Conservation (phyloP, 2,329 filamentous ascomycete species). For the Neofusicoccum sp. region DNA sequence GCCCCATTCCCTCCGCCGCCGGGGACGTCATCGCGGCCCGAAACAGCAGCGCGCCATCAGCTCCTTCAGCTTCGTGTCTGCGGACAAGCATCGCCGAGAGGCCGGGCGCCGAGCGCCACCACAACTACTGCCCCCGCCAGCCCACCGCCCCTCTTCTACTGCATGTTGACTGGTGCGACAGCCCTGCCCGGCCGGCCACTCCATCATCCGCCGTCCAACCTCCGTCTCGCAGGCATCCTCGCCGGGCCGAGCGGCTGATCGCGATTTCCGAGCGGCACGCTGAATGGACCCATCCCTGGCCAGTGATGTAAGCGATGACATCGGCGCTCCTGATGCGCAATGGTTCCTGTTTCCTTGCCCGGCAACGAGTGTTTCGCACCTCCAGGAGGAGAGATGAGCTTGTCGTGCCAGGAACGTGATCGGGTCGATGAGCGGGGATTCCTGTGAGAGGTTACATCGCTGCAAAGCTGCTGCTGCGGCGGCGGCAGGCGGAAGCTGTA, state of each 20-base stretch:
- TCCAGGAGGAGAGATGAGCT: background rate
- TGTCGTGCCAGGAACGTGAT: background rate
- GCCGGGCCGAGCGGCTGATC: constrained; percentile 3
- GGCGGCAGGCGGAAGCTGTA: too few relatives aligned
- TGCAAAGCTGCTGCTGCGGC: too few relatives aligned
- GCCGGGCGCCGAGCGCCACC: too few relatives aligned
- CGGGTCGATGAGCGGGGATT: too few relatives aligned
- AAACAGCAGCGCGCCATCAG: background rate
- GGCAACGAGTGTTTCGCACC: background rate
- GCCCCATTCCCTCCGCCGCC: background rate
- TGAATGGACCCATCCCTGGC: background rate
- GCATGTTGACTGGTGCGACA: too few relatives aligned
- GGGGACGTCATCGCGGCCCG: background rate
- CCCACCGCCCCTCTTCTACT: too few relatives aligned
- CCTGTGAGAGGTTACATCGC: too few relatives aligned
- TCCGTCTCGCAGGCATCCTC: too few relatives aligned
- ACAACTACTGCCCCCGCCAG: too few relatives aligned
- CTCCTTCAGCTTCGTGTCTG: too few relatives aligned
- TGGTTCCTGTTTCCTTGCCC: background rate
- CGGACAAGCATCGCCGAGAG: too few relatives aligned
- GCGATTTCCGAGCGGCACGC: background rate
- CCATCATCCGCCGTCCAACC: background rate
- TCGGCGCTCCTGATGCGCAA: background rate
- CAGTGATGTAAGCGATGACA: constrained; percentile 9
- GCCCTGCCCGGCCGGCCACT: too few relatives aligned